Percentiles rank a stretch among this genome's conserved stretches.
Evolutionary conservation across 2,329 filamentous ascomycete species (phyloP).

Genomic region (Elsinoe necatrix): DNA sequence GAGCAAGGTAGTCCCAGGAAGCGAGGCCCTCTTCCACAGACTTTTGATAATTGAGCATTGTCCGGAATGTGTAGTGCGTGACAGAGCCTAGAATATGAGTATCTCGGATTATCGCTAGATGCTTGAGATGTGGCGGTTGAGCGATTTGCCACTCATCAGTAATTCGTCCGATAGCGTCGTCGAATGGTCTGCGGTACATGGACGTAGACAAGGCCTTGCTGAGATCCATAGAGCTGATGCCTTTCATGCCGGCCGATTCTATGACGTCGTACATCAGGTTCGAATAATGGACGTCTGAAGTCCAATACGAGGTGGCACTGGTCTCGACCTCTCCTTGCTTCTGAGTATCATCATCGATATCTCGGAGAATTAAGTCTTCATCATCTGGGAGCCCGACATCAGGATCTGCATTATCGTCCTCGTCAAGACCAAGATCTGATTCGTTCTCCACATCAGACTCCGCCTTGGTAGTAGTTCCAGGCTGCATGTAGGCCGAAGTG

Average conservation of each 20-base stretch:
- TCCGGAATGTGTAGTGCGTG: slow-evolving; percentile 49
- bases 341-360: neutral
- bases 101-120: slow-evolving; percentile 49
- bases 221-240: slow-evolving; percentile 43
- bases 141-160: slow-evolving; percentile 49
- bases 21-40: slow-evolving; percentile 44
- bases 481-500: neutral
- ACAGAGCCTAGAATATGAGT: slow-evolving; percentile 40
- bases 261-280: slow-evolving; percentile 47
- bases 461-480: slow-evolving; percentile 13
- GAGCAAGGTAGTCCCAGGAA: slow-evolving; percentile 43
- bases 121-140: slow-evolving; percentile 50
- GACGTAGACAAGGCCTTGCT: slow-evolving; percentile 34
- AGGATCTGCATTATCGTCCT: slow-evolving; percentile 14
- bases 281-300: slow-evolving; percentile 42
- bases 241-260: slow-evolving; percentile 38
- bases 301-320: slow-evolving; percentile 44
- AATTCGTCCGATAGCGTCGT: slow-evolving; percentile 44
- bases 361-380: neutral
- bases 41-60: slow-evolving; percentile 43
- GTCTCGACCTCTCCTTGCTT: neutral
- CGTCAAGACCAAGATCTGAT: slow-evolving; percentile 22
- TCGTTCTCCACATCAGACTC: slow-evolving; percentile 21
- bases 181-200: slow-evolving; percentile 48
- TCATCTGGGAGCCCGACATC: neutral